phyloP scores from a whole-genome alignment of 164 flowering plant genomes.

The Litsea cubeba region DNA sequence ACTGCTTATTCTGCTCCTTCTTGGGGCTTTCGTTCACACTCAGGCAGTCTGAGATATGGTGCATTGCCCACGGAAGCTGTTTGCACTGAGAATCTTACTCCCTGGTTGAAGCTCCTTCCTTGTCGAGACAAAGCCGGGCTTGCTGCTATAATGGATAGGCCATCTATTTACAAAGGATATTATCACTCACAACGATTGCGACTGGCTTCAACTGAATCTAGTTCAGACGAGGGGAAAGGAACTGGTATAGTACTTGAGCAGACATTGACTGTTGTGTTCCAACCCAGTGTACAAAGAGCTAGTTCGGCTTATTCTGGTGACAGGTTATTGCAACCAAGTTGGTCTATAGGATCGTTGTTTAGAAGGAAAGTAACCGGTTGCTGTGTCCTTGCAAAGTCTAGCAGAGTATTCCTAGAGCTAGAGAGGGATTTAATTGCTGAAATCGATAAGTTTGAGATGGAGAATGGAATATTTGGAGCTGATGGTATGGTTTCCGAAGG shows the following conservation, averaged over 20 bases:
- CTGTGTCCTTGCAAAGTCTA: constrained; percentile 80
- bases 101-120: constrained; percentile 97
- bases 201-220: constrained; percentile 47
- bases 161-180: constrained; percentile 82
- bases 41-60: constrained; percentile 76
- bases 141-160: constrained; percentile 77
- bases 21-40: constrained; percentile 50
- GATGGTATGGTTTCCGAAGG: constrained; percentile 17
- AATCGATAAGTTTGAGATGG: constrained; percentile 25
- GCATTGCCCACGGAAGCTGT: constrained; percentile 96
- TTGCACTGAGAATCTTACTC: constrained; percentile 97
- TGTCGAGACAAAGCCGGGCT: constrained; percentile 97
- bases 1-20: constrained; percentile 72
- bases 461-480: constrained; percentile 15
- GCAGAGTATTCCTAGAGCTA: constrained; percentile 64
- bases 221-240: constrained; percentile 18
- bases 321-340: constrained; percentile 52
- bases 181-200: constrained; percentile 89
- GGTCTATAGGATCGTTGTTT: constrained; percentile 80
- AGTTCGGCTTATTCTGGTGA: constrained; percentile 21
- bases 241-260: constrained; percentile 71
- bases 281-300: constrained; percentile 39
- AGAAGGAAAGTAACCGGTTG: constrained; percentile 55
- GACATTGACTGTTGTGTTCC: constrained; percentile 85
- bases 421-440: constrained; percentile 48